These are phyloP conservation scores for Mucor plumbeus DNA, from an alignment of 371 early-diverging fungal genomes.

Conservation along the genomic window DNA sequence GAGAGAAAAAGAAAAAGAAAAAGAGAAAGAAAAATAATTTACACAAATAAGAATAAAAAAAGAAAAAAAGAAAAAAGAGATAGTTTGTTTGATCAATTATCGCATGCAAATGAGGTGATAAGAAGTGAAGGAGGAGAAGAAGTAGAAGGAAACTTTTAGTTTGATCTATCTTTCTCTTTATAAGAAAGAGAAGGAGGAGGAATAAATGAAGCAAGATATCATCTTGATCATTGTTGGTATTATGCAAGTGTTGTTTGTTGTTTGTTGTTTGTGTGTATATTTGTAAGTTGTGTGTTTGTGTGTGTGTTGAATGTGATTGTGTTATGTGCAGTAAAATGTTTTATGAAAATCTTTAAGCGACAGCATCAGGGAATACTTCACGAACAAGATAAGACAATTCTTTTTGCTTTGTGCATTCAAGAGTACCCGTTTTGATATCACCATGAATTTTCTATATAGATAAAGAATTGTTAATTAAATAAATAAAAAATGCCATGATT, in stretches of 20 bases:
- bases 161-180: slow-evolving; percentile 2
- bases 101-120: background rate
- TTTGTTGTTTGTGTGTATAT: background rate
- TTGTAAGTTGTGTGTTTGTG: slow-evolving; percentile 2
- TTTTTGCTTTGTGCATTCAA: slow-evolving; percentile 43
- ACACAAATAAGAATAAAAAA: background rate
- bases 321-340: slow-evolving; percentile 2
- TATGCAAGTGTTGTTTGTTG: slow-evolving; percentile 9
- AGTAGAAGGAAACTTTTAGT: background rate
- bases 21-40: background rate
- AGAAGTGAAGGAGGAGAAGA: background rate
- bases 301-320: slow-evolving; percentile 1
- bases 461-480: background rate
- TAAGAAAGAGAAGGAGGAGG: background rate
- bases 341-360: slow-evolving; percentile 10
- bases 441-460: slow-evolving; percentile 32
- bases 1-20: too few relatives aligned
- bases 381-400: slow-evolving; percentile 50
- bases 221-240: background rate
- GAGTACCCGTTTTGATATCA: slow-evolving; percentile 32
- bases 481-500: too few relatives aligned
- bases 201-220: background rate
- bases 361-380: slow-evolving; percentile 46
- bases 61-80: background rate
- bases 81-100: slow-evolving; percentile 4